Evolutionary conservation across 176 grass and related monocot species (phyloP), one percentile per base, ranked within the genome.

Genomic region (Eleusine indica): DNA sequence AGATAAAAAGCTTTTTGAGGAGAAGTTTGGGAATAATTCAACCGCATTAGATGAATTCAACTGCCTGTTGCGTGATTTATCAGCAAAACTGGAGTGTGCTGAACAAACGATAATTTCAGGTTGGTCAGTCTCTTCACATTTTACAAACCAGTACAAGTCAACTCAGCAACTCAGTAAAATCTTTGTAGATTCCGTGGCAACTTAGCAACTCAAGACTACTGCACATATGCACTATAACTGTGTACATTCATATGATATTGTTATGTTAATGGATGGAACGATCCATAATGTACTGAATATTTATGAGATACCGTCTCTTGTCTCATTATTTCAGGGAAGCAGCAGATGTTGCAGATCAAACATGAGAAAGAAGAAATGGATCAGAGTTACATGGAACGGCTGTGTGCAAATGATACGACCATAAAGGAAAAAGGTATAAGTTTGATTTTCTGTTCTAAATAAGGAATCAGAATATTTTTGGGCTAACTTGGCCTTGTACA

Each of bases 361-460:
- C 56, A 60, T 22, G 22, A 63, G 60, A 63, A 63, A 29, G 9
- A 63, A 63, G 22, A 63, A 63, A 63, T 63, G 60, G 60, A 63
- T 63, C 60, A 29, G 9, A 29, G 60, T 63, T 63, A 63, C 60
- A 63, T 29, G 60, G 21, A 32, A 25, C 25, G 85, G 48, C 58
- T 89, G 22, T 83, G 62, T 85, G 71, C 76, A 82, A 87, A 86
- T 83, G 82, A 91, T 80, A 85, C 53, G 74, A 61, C 56, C 51
- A 91, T 95, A 83, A 88, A 80, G 76, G 90, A 84, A 82, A 98
- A 95, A 95, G 89, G 95, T 93, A 87, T 18, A 40, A 42, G 57
- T 85, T 77, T 39, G 46, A 37, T 69, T 74, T 78, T 80, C 63
- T 85, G 21, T 83, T 61, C 74, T 43, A 25, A 25, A 25, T 25